These are phyloP conservation scores for Phytophthora syringae DNA, from an alignment of 352 stramenopile genomes.

Conservation along the genomic window DNA sequence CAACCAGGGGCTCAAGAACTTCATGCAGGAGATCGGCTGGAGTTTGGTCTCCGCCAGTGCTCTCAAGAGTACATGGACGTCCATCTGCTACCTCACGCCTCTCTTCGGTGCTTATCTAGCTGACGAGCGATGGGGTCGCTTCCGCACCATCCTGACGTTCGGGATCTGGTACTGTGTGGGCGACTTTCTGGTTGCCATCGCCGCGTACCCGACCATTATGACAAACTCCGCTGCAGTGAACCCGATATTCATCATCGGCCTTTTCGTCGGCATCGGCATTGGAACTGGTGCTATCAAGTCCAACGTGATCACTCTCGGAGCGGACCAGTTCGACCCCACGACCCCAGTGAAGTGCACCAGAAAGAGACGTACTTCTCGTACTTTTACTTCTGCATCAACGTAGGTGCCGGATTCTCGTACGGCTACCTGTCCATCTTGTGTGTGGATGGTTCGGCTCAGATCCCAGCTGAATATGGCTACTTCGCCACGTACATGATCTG, in stretches of 20 bases:
- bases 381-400: too few species aligned
- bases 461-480: conserved; percentile 70
- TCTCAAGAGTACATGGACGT: too few species aligned
- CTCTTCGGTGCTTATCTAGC: conserved; percentile 69
- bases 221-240: conserved; percentile 35
- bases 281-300: too few species aligned
- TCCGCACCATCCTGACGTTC: conserved; percentile 64
- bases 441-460: conserved; percentile 72
- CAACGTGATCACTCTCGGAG: conserved; percentile 67
- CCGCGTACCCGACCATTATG: conserved; percentile 52
- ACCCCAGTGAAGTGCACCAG: conserved; percentile 48
- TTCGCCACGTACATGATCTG: too few species aligned
- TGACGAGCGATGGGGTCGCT: conserved; percentile 68
- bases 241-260: conserved; percentile 61
- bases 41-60: too few species aligned
- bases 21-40: conserved; percentile 75
- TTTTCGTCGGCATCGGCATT: conserved; percentile 59
- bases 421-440: conserved; percentile 82
- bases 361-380: conserved; percentile 84
- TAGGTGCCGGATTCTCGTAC: conserved; percentile 74
- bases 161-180: too few species aligned
- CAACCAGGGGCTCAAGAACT: conserved; percentile 89
- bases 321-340: conserved; percentile 67
- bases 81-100: conserved; percentile 66
- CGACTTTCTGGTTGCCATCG: conserved; percentile 58